Base-by-base conservation (phyloP, 352 stramenopile species). In the Phytopythium helicoides region DNA sequence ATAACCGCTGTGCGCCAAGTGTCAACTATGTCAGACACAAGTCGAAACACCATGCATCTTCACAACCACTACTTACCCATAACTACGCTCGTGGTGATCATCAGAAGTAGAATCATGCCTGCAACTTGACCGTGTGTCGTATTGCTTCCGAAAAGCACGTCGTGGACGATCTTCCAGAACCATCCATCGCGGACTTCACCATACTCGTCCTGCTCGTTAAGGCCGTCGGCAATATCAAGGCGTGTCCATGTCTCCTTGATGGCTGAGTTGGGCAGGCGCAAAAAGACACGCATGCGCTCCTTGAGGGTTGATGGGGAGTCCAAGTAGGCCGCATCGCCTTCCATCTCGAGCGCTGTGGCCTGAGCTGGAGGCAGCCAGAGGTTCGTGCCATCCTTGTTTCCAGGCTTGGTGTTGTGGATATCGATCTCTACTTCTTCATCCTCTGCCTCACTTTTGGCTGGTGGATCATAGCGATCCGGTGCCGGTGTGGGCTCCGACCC, bases 1-100 rank as follows among this genome's bases (percentile, higher is more conserved):
- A 89, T 69, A 46, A 85, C 77, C 48, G 73, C 75, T 84, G 37
- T 16, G 14, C 3, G 3, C 6, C 28, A 9, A 65, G 36, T 19
- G 57, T 28, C 44, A 23, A 42, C 10, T 36, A 25, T 19, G 23
- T 23, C 41, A 50, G 47, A 52, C 26, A 34, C 18, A 16, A 52
- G 16, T 52, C 16, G 18, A 22, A 15, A n/a, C 33, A 40, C n/a
- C 41, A 22, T 60, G 25, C 57, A 16, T 34, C 41, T 21, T 37
- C 8, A 34, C n/a, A 41, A 5, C 3, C 7, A 7, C 46, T n/a
- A 38, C 73, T 48, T 41, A 88, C 80, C 80, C 28, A 87, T 60
- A 4, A 79, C 58, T 12, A 91, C 78, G 47, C 81, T 91, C 39
- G 72, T 81, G 7, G 81, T 74, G 49, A 91, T 81, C 71, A 91